Evolutionary conservation across 202 grass and related monocot species (phyloP), one percentile per base, ranked within the genome.

Genomic region (Eragrostis tef): DNA sequence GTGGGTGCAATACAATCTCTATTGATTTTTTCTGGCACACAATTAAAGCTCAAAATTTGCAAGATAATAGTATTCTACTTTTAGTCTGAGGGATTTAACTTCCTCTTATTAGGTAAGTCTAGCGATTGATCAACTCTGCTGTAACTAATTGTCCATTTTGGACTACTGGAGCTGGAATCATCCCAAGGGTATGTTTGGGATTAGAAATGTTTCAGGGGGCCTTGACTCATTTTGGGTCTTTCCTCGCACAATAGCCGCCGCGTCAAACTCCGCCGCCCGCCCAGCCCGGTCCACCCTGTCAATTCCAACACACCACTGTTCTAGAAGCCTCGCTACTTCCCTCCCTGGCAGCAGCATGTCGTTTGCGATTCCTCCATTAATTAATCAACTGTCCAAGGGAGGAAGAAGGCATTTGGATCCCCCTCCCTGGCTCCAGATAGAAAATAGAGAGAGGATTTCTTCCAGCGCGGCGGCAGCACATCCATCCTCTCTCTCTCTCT

Each of bases 261-360:
- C 58, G 83, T 85, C 74, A 78, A 79, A 84, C 44, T 25, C 43
- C 17, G 53, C 64, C 10, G 43, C 53, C 82, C 64, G 8, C 12
- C 3, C 6, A 65, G 17, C 41, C 63, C 43, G 34, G 50, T 83
- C 81, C 70, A 67, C 49, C 24, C 65, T 78, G 64, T 70, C 43
- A 15, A 82, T 73, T 74, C 29, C 59, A 9, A 39, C 59, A 12
- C 20, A 2, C 4, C 17, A 39, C 36, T 47, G 12, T 85, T 64
- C 57, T 43, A 65, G 56, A 84, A 84, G 12, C 1, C 47, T 75
- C 36, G 9, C 48, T 50, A 50, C 48, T 13, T 58, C 13, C 31
- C 1, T 7, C 4, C 45, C n/a, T 26, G 49, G 34, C 48, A 75
- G 15, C 48, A n/a, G 45, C 46, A 45, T 34, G 54, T 39, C 41